Base-by-base conservation (phyloP, 345 rosid genomes). In the Stellera chamaejasme region DNA sequence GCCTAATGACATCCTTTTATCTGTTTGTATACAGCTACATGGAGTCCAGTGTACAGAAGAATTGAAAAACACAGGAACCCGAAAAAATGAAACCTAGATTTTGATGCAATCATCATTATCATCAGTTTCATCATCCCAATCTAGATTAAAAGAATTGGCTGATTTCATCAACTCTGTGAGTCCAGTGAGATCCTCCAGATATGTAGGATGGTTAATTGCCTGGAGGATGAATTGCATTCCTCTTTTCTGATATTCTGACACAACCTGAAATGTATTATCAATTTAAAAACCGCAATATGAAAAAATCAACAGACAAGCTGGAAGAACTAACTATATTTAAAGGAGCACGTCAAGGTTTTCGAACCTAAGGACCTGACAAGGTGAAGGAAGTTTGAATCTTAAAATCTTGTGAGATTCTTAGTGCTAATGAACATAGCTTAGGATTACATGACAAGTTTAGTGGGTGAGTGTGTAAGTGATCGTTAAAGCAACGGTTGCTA, bases 151-250 rank as follows among this genome's bases (percentile, higher is more conserved):
- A 25, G 88, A 58, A 71, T 63, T 78, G 42, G 92, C 92, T 12
- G 88, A 83, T 66, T 68, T 77, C 83, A 75, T 84, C 62, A 93
- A 72, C 69, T 87, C 96, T 2, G 95, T 93, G 51, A 87, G 79
- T 69, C 99, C 99, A 0, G 97, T 85, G 47, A 93, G 74, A 79
- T 93, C 97, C 60, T 89, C 99, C 58, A 93, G 69, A 70, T 84
- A 89, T 13, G 99, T 89, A 6, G 99, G 99, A 72, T 84, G 90
- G 68, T 89, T 87, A n/a, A 89, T 83, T 3, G 87, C 99, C 74
- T 83, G 77, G 47, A 87, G 88, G 47, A 93, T 47, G 62, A 93
- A 89, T 13, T 83, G 78, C 72, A 73, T 75, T 70, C 85, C 91
- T 63, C 71, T 89, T 56, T 69, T 65, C 58, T 75, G 62, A 62